phyloP scores from a whole-genome alignment of 2,329 filamentous ascomycete species.

The Fusarium lateritium region DNA sequence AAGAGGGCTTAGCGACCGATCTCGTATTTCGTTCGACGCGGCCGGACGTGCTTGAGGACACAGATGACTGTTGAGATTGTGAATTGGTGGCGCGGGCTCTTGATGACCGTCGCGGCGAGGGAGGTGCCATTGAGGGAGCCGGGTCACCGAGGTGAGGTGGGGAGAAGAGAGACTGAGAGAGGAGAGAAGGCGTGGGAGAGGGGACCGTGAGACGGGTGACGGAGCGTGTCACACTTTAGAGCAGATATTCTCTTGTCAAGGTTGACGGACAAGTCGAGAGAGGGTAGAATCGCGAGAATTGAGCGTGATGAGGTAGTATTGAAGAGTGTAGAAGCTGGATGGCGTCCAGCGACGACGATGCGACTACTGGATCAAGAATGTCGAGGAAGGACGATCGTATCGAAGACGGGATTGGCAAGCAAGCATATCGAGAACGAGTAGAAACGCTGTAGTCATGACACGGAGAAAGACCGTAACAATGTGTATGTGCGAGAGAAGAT shows the following conservation, averaged over 20 bases:
- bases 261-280: constrained; percentile 15
- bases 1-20: constrained; percentile 79
- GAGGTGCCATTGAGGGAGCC: constrained; percentile 69
- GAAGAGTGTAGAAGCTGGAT: constrained; percentile 34
- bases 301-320: constrained; percentile 32
- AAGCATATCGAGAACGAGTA: constrained; percentile 48
- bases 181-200: constrained; percentile 18
- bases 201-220: neutral
- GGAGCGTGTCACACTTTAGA: constrained; percentile 20
- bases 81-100: constrained; percentile 87
- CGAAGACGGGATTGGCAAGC: constrained; percentile 46
- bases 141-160: constrained; percentile 51
- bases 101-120: constrained; percentile 88
- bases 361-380: constrained; percentile 45
- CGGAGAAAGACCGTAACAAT: constrained; percentile 33
- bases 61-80: constrained; percentile 82
- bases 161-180: constrained; percentile 45
- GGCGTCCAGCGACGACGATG: constrained; percentile 36
- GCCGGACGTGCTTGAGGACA: constrained; percentile 83
- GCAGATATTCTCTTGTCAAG: constrained; percentile 4
- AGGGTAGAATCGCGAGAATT: constrained; percentile 39
- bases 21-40: constrained; percentile 82
- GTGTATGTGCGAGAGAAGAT: constrained; percentile 46
- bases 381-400: constrained; percentile 42
- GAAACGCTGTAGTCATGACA: constrained; percentile 44